phyloP scores from a whole-genome alignment of 306 rosid species.

The Myrica gale region DNA sequence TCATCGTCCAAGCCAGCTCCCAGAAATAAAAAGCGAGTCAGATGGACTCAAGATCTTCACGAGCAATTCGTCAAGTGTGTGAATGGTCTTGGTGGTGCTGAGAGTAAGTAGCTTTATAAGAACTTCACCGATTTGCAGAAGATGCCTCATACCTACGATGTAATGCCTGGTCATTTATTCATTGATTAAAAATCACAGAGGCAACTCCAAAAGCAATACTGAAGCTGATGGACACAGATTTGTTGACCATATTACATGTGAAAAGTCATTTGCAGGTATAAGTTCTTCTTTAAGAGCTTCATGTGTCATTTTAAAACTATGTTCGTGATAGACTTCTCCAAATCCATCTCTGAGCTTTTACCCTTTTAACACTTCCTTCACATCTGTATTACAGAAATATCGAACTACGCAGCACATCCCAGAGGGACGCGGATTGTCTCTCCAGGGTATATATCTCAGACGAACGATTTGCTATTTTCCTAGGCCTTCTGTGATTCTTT shows the following conservation, averaged over 20 bases:
- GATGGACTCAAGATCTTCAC: constrained; percentile 44
- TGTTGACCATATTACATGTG: constrained; percentile 43
- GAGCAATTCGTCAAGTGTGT: constrained; percentile 40
- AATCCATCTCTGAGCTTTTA: constrained; percentile 4
- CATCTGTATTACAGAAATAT: background rate
- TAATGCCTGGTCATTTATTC: constrained; percentile 8
- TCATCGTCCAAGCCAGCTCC: constrained; percentile 22
- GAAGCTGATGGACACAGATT: constrained; percentile 44
- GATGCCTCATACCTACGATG: background rate
- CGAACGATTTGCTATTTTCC: background rate
- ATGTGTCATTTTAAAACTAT: constrained; percentile 2
- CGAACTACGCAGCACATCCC: background rate
- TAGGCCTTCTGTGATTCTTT: background rate
- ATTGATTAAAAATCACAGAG: constrained; percentile 19
- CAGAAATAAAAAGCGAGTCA: constrained; percentile 38
- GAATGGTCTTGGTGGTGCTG: constrained; percentile 41
- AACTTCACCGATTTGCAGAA: background rate
- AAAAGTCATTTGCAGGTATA: constrained; percentile 56
- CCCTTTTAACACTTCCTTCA: background rate
- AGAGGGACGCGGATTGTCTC: no score
- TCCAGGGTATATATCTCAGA: background rate
- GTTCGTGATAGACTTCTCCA: constrained; percentile 6
- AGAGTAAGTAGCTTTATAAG: constrained; percentile 36
- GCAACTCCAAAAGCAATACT: constrained; percentile 56
- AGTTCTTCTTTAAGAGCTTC: background rate